Evolutionary conservation across 2,329 filamentous ascomycete species (phyloP).

Genomic region (Pseudodiploospora longispora): DNA sequence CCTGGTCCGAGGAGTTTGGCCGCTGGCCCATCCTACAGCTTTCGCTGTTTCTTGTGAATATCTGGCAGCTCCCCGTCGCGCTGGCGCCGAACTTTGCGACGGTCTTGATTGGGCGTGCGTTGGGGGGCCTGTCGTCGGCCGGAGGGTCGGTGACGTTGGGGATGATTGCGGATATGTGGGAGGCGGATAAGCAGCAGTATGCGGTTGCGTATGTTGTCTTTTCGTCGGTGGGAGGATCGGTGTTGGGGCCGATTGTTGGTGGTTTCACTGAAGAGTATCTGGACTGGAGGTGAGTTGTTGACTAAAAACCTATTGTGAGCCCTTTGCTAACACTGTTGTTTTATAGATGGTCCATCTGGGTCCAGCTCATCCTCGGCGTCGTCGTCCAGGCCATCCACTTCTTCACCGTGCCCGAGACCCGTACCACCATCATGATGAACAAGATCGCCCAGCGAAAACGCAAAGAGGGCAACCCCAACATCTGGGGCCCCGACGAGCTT

Average conservation of each 20-base stretch:
- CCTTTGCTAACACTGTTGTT: conserved; percentile 7
- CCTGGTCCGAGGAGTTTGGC: conserved; percentile 78
- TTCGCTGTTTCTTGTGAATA: conserved; percentile 66
- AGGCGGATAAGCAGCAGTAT: conserved; percentile 63
- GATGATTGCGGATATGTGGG: conserved; percentile 70
- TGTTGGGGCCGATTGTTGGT: conserved; percentile 70
- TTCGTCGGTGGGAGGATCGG: conserved; percentile 69
- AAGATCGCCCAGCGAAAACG: conserved; percentile 68
- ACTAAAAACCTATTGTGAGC: background rate
- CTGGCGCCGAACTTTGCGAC: conserved; percentile 65
- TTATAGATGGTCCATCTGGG: conserved; percentile 63
- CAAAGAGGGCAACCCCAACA: conserved; percentile 47
- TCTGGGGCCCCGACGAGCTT: conserved; percentile 69
- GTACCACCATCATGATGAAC: conserved; percentile 70
- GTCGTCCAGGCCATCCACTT: conserved; percentile 61
- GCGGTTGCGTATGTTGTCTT: conserved; percentile 71
- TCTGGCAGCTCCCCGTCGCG: conserved; percentile 67
- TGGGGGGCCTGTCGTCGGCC: conserved; percentile 63
- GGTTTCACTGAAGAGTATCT: conserved; percentile 64
- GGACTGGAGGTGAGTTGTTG: conserved; percentile 52
- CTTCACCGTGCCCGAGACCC: conserved; percentile 67
- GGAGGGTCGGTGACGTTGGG: conserved; percentile 66
- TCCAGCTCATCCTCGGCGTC: conserved; percentile 71
- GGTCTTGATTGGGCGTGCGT: conserved; percentile 60
- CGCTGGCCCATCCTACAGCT: conserved; percentile 67